Evolutionary conservation across 1,284 basidiomycete genomes (phyloP), one percentile per base, ranked within the genome.

Genomic region (Thelephora terrestris): DNA sequence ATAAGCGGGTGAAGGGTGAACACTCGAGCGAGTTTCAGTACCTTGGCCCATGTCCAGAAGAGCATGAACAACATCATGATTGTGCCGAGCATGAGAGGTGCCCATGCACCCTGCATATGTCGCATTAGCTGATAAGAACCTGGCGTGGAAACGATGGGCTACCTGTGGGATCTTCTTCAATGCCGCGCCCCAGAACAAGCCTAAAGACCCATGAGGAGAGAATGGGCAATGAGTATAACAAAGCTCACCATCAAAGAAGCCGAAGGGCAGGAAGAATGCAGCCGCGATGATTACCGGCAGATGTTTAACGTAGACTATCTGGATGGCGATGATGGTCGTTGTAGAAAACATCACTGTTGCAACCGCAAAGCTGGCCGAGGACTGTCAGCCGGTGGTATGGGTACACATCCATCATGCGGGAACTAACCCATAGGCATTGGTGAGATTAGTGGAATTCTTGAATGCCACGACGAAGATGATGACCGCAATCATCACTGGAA

Each of bases 21-120:
- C 7, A 21, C 7, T 14, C n/a, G 5, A 20, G 21, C 12, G 25
- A 23, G n/a, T 18, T 42, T 32, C 29, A 60, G 45, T 54, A 71
- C 75, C 64, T 73, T 79, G 29, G 68, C 76, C 78, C 78, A 81
- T 2, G 76, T 75, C 78, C 79, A 82, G 50, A 81, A 73, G 4
- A 68, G 57, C 74, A 81, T 80, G 47, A 75, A 55, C 1, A 60
- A 29, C 43, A 70, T 57, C 12, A 81, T 56, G 14, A 78, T 57
- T 1, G 62, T 32, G 10, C 79, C 80, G 35, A 82, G 70, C 60
- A 72, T 70, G 7, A 83, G 66, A 0, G 80, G 76, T 4, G 81
- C 78, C 78, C 79, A 82, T 2, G 77, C 79, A 17, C 79, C 79
- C 16, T 70, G 62, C 29, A 10, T 32, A 10, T 32, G 14, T 9